phyloP scores from a whole-genome alignment of 2,329 filamentous ascomycete genomes.

The Claviceps pusilla region DNA sequence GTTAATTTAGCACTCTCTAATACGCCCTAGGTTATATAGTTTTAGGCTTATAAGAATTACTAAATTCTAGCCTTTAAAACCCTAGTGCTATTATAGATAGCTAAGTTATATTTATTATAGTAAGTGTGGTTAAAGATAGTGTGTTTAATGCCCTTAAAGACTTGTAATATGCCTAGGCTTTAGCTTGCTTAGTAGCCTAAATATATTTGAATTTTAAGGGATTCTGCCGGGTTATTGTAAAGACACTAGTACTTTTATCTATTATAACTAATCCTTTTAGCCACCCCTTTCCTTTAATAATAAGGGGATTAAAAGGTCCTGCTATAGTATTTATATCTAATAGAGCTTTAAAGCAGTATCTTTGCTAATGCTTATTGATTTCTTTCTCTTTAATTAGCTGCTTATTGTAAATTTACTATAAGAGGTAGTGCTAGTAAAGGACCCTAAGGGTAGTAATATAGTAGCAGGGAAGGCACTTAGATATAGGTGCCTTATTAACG shows the following conservation, averaged over 20 bases:
- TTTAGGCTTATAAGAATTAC: background rate
- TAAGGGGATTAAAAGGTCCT: background rate
- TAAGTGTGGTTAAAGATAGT: background rate
- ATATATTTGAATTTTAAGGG: background rate
- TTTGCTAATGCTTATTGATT: background rate
- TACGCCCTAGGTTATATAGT: background rate
- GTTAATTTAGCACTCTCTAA: background rate
- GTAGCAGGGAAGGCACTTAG: background rate
- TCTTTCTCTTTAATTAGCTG: background rate
- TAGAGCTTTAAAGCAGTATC: background rate
- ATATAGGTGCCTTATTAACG: background rate
- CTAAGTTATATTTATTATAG: background rate
- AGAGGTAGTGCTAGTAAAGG: background rate
- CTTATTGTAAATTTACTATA: background rate
- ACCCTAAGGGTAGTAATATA: background rate
- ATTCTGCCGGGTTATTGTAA: background rate
- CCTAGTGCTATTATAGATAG: background rate
- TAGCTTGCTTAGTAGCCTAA: background rate
- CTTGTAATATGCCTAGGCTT: background rate
- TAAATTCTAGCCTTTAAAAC: background rate
- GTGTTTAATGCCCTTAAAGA: background rate
- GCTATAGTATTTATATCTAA: background rate
- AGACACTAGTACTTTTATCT: background rate
- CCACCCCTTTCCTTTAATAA: background rate
- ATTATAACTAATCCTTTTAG: background rate